phyloP scores from a whole-genome alignment of 345 rosid species.

The Isatis tinctoria region DNA sequence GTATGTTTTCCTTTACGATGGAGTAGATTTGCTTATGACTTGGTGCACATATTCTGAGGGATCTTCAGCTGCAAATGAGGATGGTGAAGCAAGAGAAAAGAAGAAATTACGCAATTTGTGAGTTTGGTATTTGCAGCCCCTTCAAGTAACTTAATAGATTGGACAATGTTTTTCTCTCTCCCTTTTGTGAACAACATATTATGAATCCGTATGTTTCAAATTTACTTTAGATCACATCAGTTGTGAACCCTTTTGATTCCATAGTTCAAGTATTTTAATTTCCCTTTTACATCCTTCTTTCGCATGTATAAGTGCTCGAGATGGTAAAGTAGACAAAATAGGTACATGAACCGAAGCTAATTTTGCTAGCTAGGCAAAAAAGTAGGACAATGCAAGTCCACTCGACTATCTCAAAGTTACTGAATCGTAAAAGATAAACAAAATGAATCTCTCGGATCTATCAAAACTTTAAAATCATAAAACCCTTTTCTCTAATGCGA shows the following conservation, averaged over 20 bases:
- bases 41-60: slow-evolving; percentile 89
- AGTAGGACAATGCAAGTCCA: neutral
- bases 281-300: neutral
- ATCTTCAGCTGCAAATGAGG: slow-evolving; percentile 12
- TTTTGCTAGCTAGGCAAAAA: neutral
- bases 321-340: neutral
- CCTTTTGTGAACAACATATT: slow-evolving; percentile 1
- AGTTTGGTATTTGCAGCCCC: neutral
- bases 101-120: neutral
- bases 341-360: neutral
- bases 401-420: neutral
- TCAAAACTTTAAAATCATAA: neutral
- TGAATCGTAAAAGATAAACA: neutral
- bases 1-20: slow-evolving; percentile 42
- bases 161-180: neutral
- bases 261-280: neutral
- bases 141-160: slow-evolving; percentile 8
- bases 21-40: slow-evolving; percentile 86
- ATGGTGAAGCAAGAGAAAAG: slow-evolving; percentile 14
- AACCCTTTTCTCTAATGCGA: neutral
- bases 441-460: neutral
- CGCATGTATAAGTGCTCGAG: neutral
- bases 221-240: neutral
- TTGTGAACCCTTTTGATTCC: slow-evolving; percentile 9
- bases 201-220: neutral